phyloP scores from a whole-genome alignment of 345 rosid genomes.

The Boechera divaricarpa region DNA sequence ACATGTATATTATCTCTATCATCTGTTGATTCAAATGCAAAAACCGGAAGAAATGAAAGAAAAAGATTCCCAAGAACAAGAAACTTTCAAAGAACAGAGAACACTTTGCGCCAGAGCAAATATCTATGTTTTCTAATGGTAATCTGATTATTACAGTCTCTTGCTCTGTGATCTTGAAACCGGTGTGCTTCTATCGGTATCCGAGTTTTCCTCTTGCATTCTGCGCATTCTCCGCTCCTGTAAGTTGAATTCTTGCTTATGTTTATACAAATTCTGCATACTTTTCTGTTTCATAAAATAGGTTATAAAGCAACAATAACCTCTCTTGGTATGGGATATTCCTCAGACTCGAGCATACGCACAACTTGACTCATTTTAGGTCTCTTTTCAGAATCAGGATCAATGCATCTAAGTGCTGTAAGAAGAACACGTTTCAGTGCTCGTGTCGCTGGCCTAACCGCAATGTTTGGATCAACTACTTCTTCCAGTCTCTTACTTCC shows the following conservation, averaged over 20 bases:
- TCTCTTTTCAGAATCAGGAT: conserved; percentile 87
- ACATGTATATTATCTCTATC: not conserved
- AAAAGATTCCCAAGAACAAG: conserved; percentile 16
- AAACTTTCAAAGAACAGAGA: conserved; percentile 30
- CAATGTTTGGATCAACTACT: conserved; percentile 88
- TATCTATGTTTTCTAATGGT: conserved; percentile 23
- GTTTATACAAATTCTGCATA: conserved; percentile 3
- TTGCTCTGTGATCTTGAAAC: conserved; percentile 68
- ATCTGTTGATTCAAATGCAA: conserved; percentile 15
- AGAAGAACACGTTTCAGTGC: conserved; percentile 84
- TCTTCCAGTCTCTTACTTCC: conserved; percentile 83
- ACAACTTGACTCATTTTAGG: conserved; percentile 98
- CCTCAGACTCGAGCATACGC: conserved; percentile 96
- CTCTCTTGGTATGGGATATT: conserved; percentile 95
- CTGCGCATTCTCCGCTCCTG: conserved; percentile 90
- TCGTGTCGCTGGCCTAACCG: conserved; percentile 76
- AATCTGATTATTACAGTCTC: conserved; percentile 25
- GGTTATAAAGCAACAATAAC: conserved; percentile 43
- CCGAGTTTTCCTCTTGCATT: conserved; percentile 76
- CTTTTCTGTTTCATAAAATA: not conserved
- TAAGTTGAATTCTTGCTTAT: conserved; percentile 27
- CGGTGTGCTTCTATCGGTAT: conserved; percentile 73
- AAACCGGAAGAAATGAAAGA: conserved; percentile 6
- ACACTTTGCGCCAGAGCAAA: conserved; percentile 7
- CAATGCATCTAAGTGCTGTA: conserved; percentile 94